phyloP scores from a whole-genome alignment of 1,284 basidiomycete genomes.

The Mrakiaceae sp. region DNA sequence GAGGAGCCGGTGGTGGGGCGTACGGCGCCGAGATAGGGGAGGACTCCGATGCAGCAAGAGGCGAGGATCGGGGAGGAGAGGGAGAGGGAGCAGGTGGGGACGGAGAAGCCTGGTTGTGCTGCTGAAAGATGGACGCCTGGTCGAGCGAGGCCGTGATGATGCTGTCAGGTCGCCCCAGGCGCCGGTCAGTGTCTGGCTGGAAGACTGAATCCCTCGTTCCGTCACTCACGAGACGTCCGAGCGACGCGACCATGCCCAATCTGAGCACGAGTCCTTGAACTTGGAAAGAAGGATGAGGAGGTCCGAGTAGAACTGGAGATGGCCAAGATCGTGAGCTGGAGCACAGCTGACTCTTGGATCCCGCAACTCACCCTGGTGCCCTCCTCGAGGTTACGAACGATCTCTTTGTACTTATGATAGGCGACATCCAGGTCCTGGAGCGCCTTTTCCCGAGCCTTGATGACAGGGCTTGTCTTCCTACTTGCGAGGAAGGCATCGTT shows the following conservation, averaged over 20 bases:
- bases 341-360: not conserved
- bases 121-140: slow-evolving; percentile 15
- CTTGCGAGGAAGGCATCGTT: slow-evolving; percentile 70
- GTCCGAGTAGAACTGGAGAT: slow-evolving; percentile 23
- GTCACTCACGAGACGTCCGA: slow-evolving; percentile 35
- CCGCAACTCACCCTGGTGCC: slow-evolving; percentile 55
- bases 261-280: slow-evolving; percentile 63
- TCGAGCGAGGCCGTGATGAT: slow-evolving; percentile 23
- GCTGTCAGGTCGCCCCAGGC: slow-evolving; percentile 11
- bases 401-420: slow-evolving; percentile 80
- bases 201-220: slow-evolving; percentile 16
- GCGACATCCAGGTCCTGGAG: slow-evolving; percentile 80
- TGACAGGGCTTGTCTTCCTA: slow-evolving; percentile 60
- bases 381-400: slow-evolving; percentile 72
- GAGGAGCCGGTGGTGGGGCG: slow-evolving; percentile 13
- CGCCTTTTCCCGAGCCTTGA: slow-evolving; percentile 72
- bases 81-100: not conserved
- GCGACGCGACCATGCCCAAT: slow-evolving; percentile 58
- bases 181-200: not conserved
- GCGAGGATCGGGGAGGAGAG: not conserved
- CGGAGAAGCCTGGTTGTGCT: not conserved
- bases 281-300: slow-evolving; percentile 56
- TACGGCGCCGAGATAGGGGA: not conserved
- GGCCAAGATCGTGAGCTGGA: not conserved
- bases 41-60: slow-evolving; percentile 1